Conservation (phyloP, 768 basidiomycete species). For the Rhodotorula diobovata region DNA sequence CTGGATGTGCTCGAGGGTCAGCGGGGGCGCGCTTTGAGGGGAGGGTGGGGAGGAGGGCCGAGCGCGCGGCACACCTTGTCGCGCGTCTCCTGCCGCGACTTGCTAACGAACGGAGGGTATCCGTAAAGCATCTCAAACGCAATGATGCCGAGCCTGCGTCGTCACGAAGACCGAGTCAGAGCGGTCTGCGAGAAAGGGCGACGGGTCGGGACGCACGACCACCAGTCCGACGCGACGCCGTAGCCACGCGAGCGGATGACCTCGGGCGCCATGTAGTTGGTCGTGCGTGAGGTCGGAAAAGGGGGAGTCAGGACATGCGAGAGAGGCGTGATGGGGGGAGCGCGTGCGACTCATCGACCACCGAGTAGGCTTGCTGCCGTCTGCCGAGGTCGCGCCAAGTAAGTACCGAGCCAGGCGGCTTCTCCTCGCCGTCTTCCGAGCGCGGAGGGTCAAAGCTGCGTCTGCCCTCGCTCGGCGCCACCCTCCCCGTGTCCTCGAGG, state of each 20-base stretch:
- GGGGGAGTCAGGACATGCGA: background rate
- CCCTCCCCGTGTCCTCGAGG: conserved; percentile 63
- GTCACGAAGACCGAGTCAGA: background rate
- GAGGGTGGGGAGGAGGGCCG: too few species aligned
- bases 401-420: conserved; percentile 57
- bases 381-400: conserved; percentile 94
- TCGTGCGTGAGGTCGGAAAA: background rate
- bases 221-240: conserved; percentile 94
- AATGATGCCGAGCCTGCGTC: conserved; percentile 70
- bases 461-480: background rate
- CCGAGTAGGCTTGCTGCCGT: conserved; percentile 63
- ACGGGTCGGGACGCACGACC: conserved; percentile 55
- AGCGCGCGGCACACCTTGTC: conserved; percentile 57
- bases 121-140: conserved; percentile 76
- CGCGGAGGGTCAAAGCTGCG: conserved; percentile 57
- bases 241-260: conserved; percentile 61
- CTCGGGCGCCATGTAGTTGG: conserved; percentile 46
- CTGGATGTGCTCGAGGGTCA: conserved; percentile 22
- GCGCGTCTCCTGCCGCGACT: conserved; percentile 85
- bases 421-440: conserved; percentile 67
- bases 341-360: conserved; percentile 33
- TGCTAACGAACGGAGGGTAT: conserved; percentile 93
- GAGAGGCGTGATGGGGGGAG: background rate
- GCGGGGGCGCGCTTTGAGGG: background rate
- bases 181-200: background rate